Evolutionary conservation across 352 stramenopile genomes (phyloP), one percentile per base, ranked within the genome.

Genomic region (Phytophthora foliorum): DNA sequence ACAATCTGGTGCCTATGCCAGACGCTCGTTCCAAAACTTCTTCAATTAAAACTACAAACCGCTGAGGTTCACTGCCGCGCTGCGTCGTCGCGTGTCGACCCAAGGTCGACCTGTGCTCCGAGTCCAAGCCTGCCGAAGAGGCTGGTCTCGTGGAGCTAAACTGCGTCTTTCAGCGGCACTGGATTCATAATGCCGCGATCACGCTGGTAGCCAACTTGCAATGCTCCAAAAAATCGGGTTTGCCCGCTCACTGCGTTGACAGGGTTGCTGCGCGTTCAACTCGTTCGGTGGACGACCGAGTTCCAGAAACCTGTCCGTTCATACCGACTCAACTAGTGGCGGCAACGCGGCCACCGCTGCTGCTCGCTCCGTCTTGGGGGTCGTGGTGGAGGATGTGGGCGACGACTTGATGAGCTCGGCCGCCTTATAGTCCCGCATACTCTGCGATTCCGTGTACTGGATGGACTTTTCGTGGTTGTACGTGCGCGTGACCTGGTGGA

Each of bases 341-440:
- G 71, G 71, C 48, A 78, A 39, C 4, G 57, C 56, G 48, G 53
- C 63, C 14, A 74, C 53, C 41, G 53, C 46, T 59, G 64, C 63
- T 57, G 52, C 56, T 60, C 61, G 65, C 51, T 70, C 65, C 13
- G 64, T 72, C 51, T 48, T 74, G 22, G 63, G 67, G 2, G 68
- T 72, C 27, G 59, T 57, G 9, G 53, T 71, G 19, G 68, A 74
- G 9, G 68, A 72, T 42, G 58, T 70, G 29, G 69, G 69, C 31
- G 76, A 81, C 59, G 44, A 71, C 53, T 82, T 89, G 34, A 68
- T 68, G 51, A 81, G 64, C 42, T 77, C 75, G 31, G 75, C 75
- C 36, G 71, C 72, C 56, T 94, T 81, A 75, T 92, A 92, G 69
- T 92, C 86, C 36, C 80, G 81, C 82, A 92, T 90, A 53, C 84